These are phyloP conservation scores for Emergomyces orientalis DNA, from an alignment of 2,329 filamentous ascomycete species.

Conservation along the genomic window DNA sequence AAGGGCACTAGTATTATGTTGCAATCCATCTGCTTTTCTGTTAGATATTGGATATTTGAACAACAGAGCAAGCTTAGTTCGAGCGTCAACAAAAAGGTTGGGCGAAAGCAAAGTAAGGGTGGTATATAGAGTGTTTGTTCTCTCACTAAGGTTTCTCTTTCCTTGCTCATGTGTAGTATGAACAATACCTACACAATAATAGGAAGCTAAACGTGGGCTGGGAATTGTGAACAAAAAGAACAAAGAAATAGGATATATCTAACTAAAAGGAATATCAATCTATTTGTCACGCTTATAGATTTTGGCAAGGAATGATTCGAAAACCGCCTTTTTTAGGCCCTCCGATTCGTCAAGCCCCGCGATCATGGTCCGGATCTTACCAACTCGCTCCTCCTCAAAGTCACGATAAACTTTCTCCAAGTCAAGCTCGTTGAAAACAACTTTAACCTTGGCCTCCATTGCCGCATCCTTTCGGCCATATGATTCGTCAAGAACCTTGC, in stretches of 20 bases:
- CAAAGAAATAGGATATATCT: background rate
- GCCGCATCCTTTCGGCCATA: constrained; percentile 85
- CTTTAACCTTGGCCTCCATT: constrained; percentile 79
- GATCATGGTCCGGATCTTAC: constrained; percentile 69
- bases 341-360: constrained; percentile 70
- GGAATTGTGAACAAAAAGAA: background rate
- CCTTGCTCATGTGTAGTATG: background rate
- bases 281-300: constrained; percentile 98
- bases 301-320: constrained; percentile 84
- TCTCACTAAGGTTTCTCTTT: background rate
- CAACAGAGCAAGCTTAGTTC: background rate
- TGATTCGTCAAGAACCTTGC: constrained; percentile 77
- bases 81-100: background rate
- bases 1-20: background rate
- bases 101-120: background rate
- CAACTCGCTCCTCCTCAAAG: constrained; percentile 80
- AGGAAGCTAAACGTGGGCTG: background rate
- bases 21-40: background rate
- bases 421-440: constrained; percentile 74
- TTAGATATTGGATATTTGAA: background rate
- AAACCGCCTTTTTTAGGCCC: constrained; percentile 82
- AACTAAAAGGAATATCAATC: constrained; percentile 16
- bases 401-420: constrained; percentile 75
- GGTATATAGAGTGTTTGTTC: background rate
- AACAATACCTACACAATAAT: background rate